phyloP scores from a whole-genome alignment of 768 basidiomycete genomes.

The Pholiota microspora region DNA sequence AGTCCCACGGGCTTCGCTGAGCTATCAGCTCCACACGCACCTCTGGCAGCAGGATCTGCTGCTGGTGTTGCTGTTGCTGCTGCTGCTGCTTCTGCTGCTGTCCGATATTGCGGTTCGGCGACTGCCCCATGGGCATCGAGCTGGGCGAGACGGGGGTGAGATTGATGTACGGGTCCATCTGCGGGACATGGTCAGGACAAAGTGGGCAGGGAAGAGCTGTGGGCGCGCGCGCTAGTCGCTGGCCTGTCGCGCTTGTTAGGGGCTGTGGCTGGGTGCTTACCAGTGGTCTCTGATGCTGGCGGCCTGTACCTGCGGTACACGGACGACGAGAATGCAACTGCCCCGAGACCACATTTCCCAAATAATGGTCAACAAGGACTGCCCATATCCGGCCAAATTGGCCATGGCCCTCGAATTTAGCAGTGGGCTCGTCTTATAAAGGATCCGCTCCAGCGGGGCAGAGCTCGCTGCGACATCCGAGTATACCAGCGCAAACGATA shows the following conservation, averaged over 20 bases:
- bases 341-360: constrained; percentile 23
- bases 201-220: constrained; percentile 7
- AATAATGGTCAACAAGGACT: constrained; percentile 14
- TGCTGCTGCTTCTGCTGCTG: neutral
- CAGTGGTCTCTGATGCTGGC: constrained; percentile 29
- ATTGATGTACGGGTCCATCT: constrained; percentile 18
- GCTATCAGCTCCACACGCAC: constrained; percentile 1
- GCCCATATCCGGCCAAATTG: constrained; percentile 6
- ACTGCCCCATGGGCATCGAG: neutral
- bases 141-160: neutral
- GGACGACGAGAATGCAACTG: constrained; percentile 25
- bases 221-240: constrained; percentile 2
- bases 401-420: constrained; percentile 4
- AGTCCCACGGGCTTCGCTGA: constrained; percentile 5
- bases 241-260: constrained; percentile 10
- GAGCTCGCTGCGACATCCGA: too few relatives aligned
- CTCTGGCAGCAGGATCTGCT: constrained; percentile 2
- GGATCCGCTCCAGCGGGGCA: too few relatives aligned
- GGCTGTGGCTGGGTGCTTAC: constrained; percentile 22
- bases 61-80: constrained; percentile 1
- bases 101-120: neutral
- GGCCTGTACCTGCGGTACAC: constrained; percentile 31
- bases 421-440: too few relatives aligned
- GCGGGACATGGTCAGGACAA: constrained; percentile 12
- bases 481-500: too few relatives aligned